Evolutionary conservation across 2,329 filamentous ascomycete species (phyloP).

Genomic region (Zelopaecilomyces penicillatus): DNA sequence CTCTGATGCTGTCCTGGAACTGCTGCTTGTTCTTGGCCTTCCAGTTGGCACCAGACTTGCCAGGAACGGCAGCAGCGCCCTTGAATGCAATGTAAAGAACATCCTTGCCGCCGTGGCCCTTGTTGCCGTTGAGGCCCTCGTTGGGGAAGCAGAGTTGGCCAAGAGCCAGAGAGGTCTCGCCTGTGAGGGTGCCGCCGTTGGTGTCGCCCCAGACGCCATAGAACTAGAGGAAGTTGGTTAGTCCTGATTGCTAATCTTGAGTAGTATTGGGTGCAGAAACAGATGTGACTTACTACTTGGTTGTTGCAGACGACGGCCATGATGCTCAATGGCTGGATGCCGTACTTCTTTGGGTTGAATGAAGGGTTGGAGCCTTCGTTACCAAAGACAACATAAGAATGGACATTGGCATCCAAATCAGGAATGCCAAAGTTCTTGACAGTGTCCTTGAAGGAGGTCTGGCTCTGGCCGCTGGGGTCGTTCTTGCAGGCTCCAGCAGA

Average conservation of each 20-base stretch:
- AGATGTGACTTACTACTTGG: conserved; percentile 2
- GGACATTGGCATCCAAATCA: conserved; percentile 7
- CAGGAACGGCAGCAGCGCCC: conserved; percentile 42
- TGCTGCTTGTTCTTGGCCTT: conserved; percentile 31
- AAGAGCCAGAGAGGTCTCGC: conserved; percentile 43
- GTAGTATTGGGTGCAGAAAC: no score
- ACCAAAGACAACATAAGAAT: conserved; percentile 6
- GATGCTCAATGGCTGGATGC: conserved; percentile 5
- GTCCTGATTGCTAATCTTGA: no score
- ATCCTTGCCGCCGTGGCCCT: conserved; percentile 42
- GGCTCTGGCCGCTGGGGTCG: conserved; percentile 5
- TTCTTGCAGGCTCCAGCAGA: conserved; percentile 2
- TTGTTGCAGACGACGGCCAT: conserved; percentile 7
- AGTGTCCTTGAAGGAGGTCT: conserved; percentile 5
- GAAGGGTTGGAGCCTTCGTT: neutral
- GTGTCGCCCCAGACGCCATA: conserved; percentile 52
- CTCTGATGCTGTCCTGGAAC: conserved; percentile 40
- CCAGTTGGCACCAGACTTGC: conserved; percentile 41
- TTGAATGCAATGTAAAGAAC: conserved; percentile 49
- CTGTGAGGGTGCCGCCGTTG: conserved; percentile 39
- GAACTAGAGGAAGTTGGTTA: neutral
- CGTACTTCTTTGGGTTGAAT: conserved; percentile 1
- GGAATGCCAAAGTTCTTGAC: conserved; percentile 3
- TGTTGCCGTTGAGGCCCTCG: conserved; percentile 36
- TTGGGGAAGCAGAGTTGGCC: conserved; percentile 43